Evolutionary conservation across 306 rosid genomes (phyloP).

Genomic region (Psophocarpus tetragonolobus): DNA sequence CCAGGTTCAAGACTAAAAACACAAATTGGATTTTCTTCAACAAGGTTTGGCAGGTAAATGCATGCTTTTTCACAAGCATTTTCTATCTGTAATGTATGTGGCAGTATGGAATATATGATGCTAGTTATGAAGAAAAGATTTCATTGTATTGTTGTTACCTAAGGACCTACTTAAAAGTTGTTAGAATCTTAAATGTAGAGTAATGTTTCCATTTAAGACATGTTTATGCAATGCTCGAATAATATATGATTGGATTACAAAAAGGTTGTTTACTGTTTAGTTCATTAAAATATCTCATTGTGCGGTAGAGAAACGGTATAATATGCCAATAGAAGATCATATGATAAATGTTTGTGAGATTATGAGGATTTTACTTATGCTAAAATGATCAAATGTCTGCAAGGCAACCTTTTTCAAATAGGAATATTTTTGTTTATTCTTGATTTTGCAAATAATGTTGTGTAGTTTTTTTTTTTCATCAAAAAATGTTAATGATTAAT

Average conservation of each 20-base stretch:
- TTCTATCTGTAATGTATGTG: conserved; percentile 14
- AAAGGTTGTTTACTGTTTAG: neutral
- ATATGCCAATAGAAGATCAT: neutral
- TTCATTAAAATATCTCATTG: neutral
- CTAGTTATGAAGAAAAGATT: conserved; percentile 13
- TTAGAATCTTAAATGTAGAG: neutral
- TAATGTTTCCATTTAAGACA: neutral
- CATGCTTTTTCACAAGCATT: conserved; percentile 1
- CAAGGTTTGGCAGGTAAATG: conserved; percentile 82
- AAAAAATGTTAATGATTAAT: too few relatives aligned
- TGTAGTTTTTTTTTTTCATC: too few relatives aligned
- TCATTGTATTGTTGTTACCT: neutral
- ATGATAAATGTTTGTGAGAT: neutral
- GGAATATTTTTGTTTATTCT: neutral
- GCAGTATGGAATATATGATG: neutral
- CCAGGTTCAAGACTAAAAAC: conserved; percentile 66
- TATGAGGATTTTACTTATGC: conserved; percentile 4
- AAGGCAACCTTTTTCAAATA: neutral
- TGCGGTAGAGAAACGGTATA: neutral
- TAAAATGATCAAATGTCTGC: neutral
- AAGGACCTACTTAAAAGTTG: neutral
- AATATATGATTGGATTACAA: neutral
- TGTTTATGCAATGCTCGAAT: neutral
- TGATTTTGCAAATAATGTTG: neutral
- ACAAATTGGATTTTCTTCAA: conserved; percentile 84